Conservation (phyloP, 441 rosid genomes). For the Populus hybrid region DNA sequence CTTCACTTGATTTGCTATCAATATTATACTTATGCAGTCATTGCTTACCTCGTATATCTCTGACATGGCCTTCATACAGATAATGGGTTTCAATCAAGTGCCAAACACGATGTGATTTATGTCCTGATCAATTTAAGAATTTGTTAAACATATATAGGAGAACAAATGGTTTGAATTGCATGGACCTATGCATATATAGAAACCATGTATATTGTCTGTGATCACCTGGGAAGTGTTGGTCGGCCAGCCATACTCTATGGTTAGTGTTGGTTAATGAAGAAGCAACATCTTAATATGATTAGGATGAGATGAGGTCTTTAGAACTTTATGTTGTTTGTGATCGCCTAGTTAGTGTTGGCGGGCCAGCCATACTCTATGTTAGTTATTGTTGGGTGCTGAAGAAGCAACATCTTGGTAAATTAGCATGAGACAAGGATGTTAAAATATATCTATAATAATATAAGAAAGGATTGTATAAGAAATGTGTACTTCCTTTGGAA, state of each 20-base stretch:
- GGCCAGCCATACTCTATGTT: neutral
- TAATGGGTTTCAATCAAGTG: conserved; percentile 8
- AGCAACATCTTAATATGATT: neutral
- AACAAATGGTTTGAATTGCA: neutral
- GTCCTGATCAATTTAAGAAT: neutral
- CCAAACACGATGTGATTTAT: neutral
- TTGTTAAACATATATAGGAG: neutral
- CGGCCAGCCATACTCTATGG: neutral
- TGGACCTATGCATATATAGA: neutral
- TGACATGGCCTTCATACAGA: neutral
- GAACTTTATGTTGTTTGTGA: neutral
- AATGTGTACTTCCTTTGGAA: neutral
- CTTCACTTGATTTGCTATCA: neutral
- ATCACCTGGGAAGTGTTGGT: neutral
- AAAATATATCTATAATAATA: neutral
- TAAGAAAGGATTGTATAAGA: neutral
- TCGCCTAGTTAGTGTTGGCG: neutral
- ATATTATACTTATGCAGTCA: conserved; percentile 1
- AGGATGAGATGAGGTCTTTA: neutral
- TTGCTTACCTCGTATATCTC: neutral
- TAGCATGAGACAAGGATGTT: neutral
- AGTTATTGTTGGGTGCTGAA: neutral
- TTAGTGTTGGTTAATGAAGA: neutral
- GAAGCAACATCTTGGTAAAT: neutral
- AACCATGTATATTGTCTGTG: neutral